Evolutionary conservation across 768 basidiomycete species (phyloP), one percentile per base, ranked within the genome.

Genomic region (Tephrocybe sp.): DNA sequence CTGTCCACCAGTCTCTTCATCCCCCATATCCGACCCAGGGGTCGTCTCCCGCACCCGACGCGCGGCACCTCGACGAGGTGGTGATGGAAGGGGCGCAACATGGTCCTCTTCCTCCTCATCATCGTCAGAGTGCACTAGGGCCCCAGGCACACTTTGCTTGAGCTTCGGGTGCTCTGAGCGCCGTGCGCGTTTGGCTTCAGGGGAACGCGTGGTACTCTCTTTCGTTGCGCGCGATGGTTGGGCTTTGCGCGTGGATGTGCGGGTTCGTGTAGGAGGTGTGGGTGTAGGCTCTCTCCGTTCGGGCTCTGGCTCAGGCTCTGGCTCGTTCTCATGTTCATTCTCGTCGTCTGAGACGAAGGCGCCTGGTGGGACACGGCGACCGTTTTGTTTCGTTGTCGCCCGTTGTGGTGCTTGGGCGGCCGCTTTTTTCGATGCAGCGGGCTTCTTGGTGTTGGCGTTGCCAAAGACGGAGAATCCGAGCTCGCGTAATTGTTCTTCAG

Each of bases 341-440:
- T 77, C 77, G 9, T 75, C 76, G 2, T 74, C 74, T 1, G 62
- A 62, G 7, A 65, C 62, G 55, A 81, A 81, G 28, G 77, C 77
- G 0, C 77, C 78, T 9, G 79, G 79, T 4, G 69, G 73, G 32
- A 66, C 65, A 40, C 64, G 73, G 50, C 64, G 68, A 33, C 51
- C 56, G 47, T 53, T 42, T 21, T 37, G 40, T 25, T 58, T 44
- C 32, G 52, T 28, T 55, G 56, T 34, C 39, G 50, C 28, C 51
- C 20, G 32, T 14, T 33, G 37, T 14, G 38, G 41, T 37, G 40
- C 38, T 5, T 26, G 32, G 12, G 36, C 23, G 17, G 23, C 32
- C 26, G 48, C 36, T 51, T 25, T 44, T 21, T 34, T 46, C 17
- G 23, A 18, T 21, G 51, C 21, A 50, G 47, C 58, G 61, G 51